phyloP scores from a whole-genome alignment of 371 early-diverging fungal genomes.

The Mucor sp. region DNA sequence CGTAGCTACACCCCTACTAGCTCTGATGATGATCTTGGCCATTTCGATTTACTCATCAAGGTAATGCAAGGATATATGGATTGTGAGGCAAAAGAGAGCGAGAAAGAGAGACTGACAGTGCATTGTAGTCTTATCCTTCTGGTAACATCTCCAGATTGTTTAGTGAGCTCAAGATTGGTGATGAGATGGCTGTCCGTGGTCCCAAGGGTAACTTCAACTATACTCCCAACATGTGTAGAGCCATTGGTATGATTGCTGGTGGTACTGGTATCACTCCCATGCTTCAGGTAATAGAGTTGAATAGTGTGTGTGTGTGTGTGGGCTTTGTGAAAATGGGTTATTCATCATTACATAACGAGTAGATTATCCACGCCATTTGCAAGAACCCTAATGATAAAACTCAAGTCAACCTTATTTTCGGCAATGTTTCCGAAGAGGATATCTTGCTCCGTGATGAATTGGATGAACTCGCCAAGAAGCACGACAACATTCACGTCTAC shows the following conservation, averaged over 20 bases:
- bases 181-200: slow-evolving; percentile 76
- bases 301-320: background rate
- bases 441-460: slow-evolving; percentile 88
- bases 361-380: slow-evolving; percentile 82
- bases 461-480: slow-evolving; percentile 72
- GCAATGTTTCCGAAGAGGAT: slow-evolving; percentile 89
- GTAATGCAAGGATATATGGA: slow-evolving; percentile 37
- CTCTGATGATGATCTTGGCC: slow-evolving; percentile 80
- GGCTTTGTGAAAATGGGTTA: background rate
- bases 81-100: too few species aligned
- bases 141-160: slow-evolving; percentile 83
- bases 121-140: slow-evolving; percentile 81
- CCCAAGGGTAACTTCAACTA: slow-evolving; percentile 91
- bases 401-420: slow-evolving; percentile 82
- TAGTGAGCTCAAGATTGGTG: slow-evolving; percentile 70
- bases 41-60: slow-evolving; percentile 93
- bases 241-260: slow-evolving; percentile 92
- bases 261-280: slow-evolving; percentile 96
- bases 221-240: slow-evolving; percentile 73
- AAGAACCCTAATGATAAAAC: slow-evolving; percentile 88
- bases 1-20: slow-evolving; percentile 95
- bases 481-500: slow-evolving; percentile 81
- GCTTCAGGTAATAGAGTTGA: slow-evolving; percentile 41
- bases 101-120: slow-evolving; percentile 24
- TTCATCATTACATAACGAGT: background rate